These are phyloP conservation scores for Aspergillus cavernicola DNA, from an alignment of 495 filamentous ascomycete species.

Conservation along the genomic window DNA sequence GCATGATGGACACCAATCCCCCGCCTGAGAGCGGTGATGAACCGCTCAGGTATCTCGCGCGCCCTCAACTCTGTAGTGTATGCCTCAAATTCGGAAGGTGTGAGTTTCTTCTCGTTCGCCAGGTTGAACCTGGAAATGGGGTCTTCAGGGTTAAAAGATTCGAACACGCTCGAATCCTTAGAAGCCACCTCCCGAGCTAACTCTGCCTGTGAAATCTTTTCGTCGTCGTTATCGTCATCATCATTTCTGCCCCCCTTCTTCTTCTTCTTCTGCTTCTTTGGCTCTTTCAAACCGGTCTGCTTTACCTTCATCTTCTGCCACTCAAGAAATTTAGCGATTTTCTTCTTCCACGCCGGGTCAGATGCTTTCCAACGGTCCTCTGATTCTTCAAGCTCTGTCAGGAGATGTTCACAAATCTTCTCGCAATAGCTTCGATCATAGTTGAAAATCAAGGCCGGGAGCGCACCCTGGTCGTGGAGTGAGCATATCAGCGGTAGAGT, in stretches of 20 bases:
- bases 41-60: constrained; percentile 40
- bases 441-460: constrained; percentile 75
- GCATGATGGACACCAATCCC: constrained; percentile 76
- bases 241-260: constrained; percentile 22
- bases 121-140: constrained; percentile 63
- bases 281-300: constrained; percentile 24
- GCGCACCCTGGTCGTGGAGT: constrained; percentile 58
- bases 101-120: constrained; percentile 54
- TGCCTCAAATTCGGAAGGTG: constrained; percentile 48
- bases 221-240: not conserved
- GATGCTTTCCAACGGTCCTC: constrained; percentile 55
- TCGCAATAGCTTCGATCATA: constrained; percentile 67
- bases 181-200: constrained; percentile 48
- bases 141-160: constrained; percentile 60
- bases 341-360: constrained; percentile 55
- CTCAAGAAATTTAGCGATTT: constrained; percentile 30
- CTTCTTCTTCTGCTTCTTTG: constrained; percentile 33
- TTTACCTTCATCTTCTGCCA: constrained; percentile 50
- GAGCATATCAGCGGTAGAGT: constrained; percentile 58
- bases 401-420: constrained; percentile 42
- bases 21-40: constrained; percentile 54
- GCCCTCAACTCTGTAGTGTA: constrained; percentile 42
- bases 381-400: constrained; percentile 45
- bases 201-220: constrained; percentile 46
- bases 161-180: constrained; percentile 51